Evolutionary conservation across 805 yeast genomes (phyloP).

Genomic region (Metschnikowia lochheadii): DNA sequence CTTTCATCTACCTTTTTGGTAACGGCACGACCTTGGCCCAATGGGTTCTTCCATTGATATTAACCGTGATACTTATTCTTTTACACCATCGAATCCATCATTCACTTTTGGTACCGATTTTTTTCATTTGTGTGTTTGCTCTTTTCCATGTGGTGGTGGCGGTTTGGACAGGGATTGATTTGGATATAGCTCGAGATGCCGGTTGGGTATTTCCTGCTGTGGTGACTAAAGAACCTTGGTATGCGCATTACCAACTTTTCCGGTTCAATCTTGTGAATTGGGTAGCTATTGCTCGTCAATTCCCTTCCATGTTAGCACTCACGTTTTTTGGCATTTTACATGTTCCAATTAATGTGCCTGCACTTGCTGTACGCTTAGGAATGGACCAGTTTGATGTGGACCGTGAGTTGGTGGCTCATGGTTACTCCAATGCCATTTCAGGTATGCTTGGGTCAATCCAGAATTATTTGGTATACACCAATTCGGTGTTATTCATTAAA

Average conservation of each 20-base stretch:
- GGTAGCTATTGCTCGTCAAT: constrained; percentile 57
- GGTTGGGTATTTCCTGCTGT: constrained; percentile 87
- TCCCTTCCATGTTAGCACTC: constrained; percentile 93
- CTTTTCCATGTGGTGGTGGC: constrained; percentile 67
- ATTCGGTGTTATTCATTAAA: constrained; percentile 83
- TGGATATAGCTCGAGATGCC: constrained; percentile 55
- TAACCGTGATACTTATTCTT: constrained; percentile 58
- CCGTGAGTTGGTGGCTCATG: constrained; percentile 91
- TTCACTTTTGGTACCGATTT: constrained; percentile 76
- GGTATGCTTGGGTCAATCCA: constrained; percentile 87
- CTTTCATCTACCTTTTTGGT: constrained; percentile 50
- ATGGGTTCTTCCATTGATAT: constrained; percentile 66
- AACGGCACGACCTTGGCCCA: constrained; percentile 27
- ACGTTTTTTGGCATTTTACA: constrained; percentile 95
- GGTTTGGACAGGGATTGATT: constrained; percentile 59
- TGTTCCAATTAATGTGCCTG: constrained; percentile 97
- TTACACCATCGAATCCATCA: constrained; percentile 54
- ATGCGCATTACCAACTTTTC: constrained; percentile 71
- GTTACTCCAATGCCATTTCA: constrained; percentile 79
- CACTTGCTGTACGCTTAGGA: constrained; percentile 84
- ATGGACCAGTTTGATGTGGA: constrained; percentile 88
- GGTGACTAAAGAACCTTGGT: constrained; percentile 78
- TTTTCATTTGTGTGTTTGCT: constrained; percentile 66
- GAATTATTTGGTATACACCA: constrained; percentile 92
- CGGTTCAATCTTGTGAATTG: constrained; percentile 71